phyloP scores from a whole-genome alignment of 257 asterid species.

The Solanum stenotomum region DNA sequence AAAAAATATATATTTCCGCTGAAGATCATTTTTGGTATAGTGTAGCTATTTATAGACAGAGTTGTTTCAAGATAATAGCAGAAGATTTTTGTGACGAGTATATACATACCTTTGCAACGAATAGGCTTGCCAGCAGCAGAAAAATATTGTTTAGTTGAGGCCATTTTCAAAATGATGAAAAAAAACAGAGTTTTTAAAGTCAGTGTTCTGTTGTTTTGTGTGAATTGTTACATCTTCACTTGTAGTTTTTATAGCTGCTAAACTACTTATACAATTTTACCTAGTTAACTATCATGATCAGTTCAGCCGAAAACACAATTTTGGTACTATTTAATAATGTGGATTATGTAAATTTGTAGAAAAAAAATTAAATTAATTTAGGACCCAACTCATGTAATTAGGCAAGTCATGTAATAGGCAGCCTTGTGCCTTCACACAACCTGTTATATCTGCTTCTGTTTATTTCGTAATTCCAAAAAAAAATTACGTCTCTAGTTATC shows the following conservation, averaged over 20 bases:
- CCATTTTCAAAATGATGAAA: not conserved
- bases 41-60: not conserved
- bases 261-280: not conserved
- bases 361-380: no score
- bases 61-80: no score
- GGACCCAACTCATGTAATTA: no score
- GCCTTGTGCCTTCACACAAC: not conserved
- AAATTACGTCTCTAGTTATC: no score
- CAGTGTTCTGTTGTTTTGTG: not conserved
- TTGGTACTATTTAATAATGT: no score
- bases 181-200: not conserved
- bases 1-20: no score
- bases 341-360: no score
- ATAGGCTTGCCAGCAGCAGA: constrained; percentile 60
- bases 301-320: no score
- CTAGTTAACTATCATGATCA: no score
- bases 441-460: not conserved
- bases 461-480: not conserved
- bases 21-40: no score
- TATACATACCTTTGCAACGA: constrained; percentile 54
- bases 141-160: not conserved
- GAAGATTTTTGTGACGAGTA: not conserved
- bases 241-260: not conserved
- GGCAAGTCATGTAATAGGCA: not conserved
- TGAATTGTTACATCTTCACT: not conserved